Evolutionary conservation across 2,329 filamentous ascomycete genomes (phyloP).

Genomic region (Taxawa tesnikishii): DNA sequence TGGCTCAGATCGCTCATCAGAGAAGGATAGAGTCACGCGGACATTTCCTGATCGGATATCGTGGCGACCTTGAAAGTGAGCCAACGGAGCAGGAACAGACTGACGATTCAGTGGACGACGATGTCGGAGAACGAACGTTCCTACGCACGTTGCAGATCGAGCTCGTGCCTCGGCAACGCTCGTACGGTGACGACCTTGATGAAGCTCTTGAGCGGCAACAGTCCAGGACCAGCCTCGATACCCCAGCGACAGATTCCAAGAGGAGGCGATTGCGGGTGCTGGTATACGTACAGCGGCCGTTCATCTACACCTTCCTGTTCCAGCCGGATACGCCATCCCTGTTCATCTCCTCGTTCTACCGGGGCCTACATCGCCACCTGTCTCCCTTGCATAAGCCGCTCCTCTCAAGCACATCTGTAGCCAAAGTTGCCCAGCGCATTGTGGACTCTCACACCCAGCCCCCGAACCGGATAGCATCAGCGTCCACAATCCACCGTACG

Average conservation of each 20-base stretch:
- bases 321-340: constrained; percentile 45
- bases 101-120: constrained; percentile 15
- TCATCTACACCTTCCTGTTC: constrained; percentile 69
- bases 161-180: constrained; percentile 20
- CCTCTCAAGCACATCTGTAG: constrained; percentile 27
- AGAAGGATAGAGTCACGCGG: constrained; percentile 32
- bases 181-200: constrained; percentile 9
- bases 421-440: constrained; percentile 29
- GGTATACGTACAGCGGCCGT: constrained; percentile 60
- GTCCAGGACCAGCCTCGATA: constrained; percentile 35
- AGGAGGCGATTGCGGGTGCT: constrained; percentile 47
- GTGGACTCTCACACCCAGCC: constrained; percentile 17
- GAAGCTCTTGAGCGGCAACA: constrained; percentile 18
- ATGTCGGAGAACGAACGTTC: constrained; percentile 37
- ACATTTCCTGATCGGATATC: constrained; percentile 56
- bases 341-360: constrained; percentile 30
- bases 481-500: constrained; percentile 12
- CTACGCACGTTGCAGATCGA: constrained; percentile 58
- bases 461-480: constrained; percentile 19
- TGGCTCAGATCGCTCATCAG: constrained; percentile 49
- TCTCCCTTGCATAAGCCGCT: constrained; percentile 33
- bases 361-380: constrained; percentile 40
- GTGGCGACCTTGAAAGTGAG: constrained; percentile 47
- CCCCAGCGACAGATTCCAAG: constrained; percentile 14
- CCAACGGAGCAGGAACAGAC: constrained; percentile 28